These are phyloP conservation scores for Scytalidium sp. DNA, from an alignment of 2,329 filamentous ascomycete genomes.

Conservation along the genomic window DNA sequence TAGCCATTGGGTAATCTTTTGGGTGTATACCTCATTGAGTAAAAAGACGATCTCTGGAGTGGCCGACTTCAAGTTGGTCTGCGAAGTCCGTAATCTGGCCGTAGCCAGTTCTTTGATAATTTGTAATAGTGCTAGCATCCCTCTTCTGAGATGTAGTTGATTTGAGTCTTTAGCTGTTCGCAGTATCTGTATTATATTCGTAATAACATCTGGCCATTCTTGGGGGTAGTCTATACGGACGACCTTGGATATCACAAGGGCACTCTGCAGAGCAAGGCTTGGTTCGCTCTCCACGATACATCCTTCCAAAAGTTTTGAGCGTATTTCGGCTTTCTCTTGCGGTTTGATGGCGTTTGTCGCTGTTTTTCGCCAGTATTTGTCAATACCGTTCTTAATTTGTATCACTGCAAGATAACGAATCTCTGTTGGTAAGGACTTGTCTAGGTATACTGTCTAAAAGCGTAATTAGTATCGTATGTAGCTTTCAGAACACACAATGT, in stretches of 20 bases:
- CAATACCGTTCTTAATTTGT: conserved; percentile 94
- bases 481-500: neutral
- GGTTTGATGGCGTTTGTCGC: conserved; percentile 62
- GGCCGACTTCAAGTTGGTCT: conserved; percentile 72
- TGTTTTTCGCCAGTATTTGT: conserved; percentile 82
- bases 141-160: conserved; percentile 65
- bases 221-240: conserved; percentile 84
- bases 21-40: conserved; percentile 73
- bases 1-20: conserved; percentile 69
- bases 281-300: conserved; percentile 74
- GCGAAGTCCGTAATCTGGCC: conserved; percentile 70
- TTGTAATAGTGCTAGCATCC: conserved; percentile 74
- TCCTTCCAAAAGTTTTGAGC: conserved; percentile 70
- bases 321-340: conserved; percentile 74
- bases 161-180: conserved; percentile 56
- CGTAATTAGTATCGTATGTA: conserved; percentile 3
- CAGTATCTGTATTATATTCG: conserved; percentile 61
- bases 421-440: conserved; percentile 71
- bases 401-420: conserved; percentile 89
- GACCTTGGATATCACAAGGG: conserved; percentile 83
- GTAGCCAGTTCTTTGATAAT: conserved; percentile 89
- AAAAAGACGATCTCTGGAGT: conserved; percentile 83
- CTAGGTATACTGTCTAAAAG: conserved; percentile 73
- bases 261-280: conserved; percentile 80
- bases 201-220: conserved; percentile 71